These are phyloP conservation scores for Aspergillus saccharolyticus DNA, from an alignment of 495 filamentous ascomycete species.

Conservation along the genomic window DNA sequence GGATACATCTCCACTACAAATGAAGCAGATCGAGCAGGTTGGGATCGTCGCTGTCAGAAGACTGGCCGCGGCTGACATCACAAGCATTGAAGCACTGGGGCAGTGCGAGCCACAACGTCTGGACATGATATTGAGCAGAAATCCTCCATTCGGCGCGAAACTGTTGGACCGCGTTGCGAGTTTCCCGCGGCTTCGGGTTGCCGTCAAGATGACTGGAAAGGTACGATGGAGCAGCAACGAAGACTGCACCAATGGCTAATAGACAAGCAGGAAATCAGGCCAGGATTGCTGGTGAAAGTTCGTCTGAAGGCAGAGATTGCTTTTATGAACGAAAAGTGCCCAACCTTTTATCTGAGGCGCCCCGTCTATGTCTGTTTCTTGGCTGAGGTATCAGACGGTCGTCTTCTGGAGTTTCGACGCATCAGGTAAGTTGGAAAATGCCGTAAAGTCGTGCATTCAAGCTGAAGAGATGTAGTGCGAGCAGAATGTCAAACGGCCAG, in stretches of 20 bases:
- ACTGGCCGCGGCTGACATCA: slow-evolving; percentile 65
- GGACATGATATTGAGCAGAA: slow-evolving; percentile 69
- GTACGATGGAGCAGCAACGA: slow-evolving; percentile 24
- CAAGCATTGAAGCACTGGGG: slow-evolving; percentile 66
- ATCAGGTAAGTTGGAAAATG: slow-evolving; percentile 41
- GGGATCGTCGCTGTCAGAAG: slow-evolving; percentile 75
- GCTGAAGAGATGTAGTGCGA: slow-evolving; percentile 47
- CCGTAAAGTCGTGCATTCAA: slow-evolving; percentile 1
- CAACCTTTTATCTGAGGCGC: slow-evolving; percentile 55
- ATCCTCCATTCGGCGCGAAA: slow-evolving; percentile 78
- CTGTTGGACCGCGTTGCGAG: slow-evolving; percentile 56
- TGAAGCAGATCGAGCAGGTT: slow-evolving; percentile 83
- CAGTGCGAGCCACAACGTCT: slow-evolving; percentile 63
- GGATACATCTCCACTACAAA: slow-evolving; percentile 79
- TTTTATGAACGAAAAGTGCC: slow-evolving; percentile 64
- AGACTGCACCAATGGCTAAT: slow-evolving; percentile 7
- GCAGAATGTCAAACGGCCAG: slow-evolving; percentile 57
- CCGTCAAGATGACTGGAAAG: slow-evolving; percentile 45
- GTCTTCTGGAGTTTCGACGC: slow-evolving; percentile 71
- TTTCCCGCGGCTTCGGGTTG: slow-evolving; percentile 72
- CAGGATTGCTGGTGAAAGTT: slow-evolving; percentile 45
- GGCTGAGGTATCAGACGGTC: slow-evolving; percentile 70
- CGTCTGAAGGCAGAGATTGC: slow-evolving; percentile 64
- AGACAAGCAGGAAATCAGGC: slow-evolving; percentile 32
- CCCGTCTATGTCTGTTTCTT: slow-evolving; percentile 68